Base-by-base conservation (phyloP, 352 stramenopile genomes). In the Phytophthora cryptogea region DNA sequence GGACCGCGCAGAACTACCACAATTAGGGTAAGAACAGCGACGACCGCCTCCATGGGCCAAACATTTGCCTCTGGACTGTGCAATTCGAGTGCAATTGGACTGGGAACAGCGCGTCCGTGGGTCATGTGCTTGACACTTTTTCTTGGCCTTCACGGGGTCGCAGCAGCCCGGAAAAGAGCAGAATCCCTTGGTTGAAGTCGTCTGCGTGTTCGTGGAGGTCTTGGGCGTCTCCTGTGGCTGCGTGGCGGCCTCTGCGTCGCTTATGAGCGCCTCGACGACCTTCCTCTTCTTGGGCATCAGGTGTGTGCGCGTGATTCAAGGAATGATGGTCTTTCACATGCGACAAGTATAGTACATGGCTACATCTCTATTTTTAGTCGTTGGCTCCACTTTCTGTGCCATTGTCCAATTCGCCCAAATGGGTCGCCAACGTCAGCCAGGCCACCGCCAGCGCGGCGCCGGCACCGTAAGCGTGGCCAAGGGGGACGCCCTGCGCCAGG, bases 371-470 rank as follows among this genome's bases (percentile, higher is more conserved):
- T 23, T 23, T 23, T 23, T 23, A 23, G 20, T 23, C 20, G 20
- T 23, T 23, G 20, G 20, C 20, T 23, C 1, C 20, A 23, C 20
- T 23, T 23, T 23, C 1, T 23, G 20, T 23, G 20, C 2, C 2
- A 23, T 23, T 23, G 20, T 23, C 20, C 20, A 23, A 23, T 23
- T 39, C 13, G 14, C 4, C 20, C 2, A 23, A 23, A 63, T 63
- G 54, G 54, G 54, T 20, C 33, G 54, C 9, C 28, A 50, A 32
- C 45, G 55, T 39, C 57, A 70, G 45, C 74, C 66, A 1, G 89
- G 90, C 0, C 88, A 97, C 59, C 83, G 86, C 8, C 89, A 96
- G 66, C 89, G 87, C 47, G 90, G 90, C 31, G 90, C 92, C 7
- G 91, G 91, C 52, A 90, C 86, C 16, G 87, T 97, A n/a, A 88